Evolutionary conservation across 441 rosid species (phyloP).

Genomic region (Manihot esculenta): DNA sequence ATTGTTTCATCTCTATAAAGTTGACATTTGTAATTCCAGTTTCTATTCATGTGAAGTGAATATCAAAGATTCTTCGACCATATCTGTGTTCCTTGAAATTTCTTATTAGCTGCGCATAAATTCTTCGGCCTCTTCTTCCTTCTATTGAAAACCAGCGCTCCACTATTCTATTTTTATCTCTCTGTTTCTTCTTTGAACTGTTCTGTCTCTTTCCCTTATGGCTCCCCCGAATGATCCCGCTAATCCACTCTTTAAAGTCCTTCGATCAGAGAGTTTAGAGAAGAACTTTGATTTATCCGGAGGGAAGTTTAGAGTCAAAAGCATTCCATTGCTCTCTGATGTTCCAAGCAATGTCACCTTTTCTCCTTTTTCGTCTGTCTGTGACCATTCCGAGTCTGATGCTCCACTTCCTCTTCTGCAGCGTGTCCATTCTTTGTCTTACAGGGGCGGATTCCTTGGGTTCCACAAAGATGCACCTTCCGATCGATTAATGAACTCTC

Average conservation of each 20-base stretch:
- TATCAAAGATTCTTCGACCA: constrained; percentile 12
- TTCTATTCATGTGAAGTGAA: not conserved
- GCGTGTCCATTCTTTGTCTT: constrained; percentile 44
- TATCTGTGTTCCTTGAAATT: not conserved
- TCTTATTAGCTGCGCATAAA: not conserved
- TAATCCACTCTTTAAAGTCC: constrained; percentile 16
- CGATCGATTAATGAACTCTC: constrained; percentile 42
- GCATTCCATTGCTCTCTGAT: constrained; percentile 48
- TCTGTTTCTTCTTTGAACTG: constrained; percentile 8
- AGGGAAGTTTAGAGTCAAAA: constrained; percentile 41
- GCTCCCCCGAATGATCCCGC: constrained; percentile 53
- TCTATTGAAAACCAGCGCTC: not conserved
- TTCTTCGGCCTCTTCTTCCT: not conserved
- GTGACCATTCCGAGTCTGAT: constrained; percentile 43
- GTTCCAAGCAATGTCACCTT: constrained; percentile 61
- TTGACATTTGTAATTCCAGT: not conserved
- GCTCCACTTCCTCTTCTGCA: constrained; percentile 46
- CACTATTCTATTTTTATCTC: not conserved
- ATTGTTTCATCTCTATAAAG: too few relatives aligned
- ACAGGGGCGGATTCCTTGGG: constrained; percentile 66
- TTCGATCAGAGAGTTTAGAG: constrained; percentile 17
- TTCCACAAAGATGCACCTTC: constrained; percentile 43
- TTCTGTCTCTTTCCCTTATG: constrained; percentile 38
- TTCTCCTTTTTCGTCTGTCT: constrained; percentile 43
- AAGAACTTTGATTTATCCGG: constrained; percentile 38